Conservation (phyloP, 2,329 filamentous ascomycete genomes). For the Xylaria digitata region DNA sequence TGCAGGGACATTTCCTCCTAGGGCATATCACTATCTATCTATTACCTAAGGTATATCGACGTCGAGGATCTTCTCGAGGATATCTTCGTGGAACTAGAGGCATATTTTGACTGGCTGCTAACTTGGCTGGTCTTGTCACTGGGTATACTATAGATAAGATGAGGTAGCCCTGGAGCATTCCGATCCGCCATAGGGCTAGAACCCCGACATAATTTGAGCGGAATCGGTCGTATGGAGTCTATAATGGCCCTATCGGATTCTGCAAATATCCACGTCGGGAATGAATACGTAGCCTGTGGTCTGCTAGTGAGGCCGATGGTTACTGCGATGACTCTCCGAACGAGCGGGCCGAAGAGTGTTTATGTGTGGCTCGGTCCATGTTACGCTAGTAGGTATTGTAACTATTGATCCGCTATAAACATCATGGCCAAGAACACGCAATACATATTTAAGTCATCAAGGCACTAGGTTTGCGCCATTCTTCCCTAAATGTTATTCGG, state of each 20-base stretch:
- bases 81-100: no score
- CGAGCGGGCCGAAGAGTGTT: slow-evolving; percentile 1
- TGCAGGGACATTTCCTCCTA: no score
- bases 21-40: no score
- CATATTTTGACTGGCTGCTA: no score
- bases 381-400: background rate
- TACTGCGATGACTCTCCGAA: slow-evolving; percentile 18
- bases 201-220: background rate
- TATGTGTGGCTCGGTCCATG: background rate
- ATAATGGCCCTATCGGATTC: slow-evolving; percentile 1
- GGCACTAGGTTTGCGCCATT: background rate
- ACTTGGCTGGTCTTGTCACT: no score
- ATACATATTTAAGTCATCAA: background rate
- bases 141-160: slow-evolving; percentile 62
- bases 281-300: slow-evolving; percentile 10
- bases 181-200: background rate
- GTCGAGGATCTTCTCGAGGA: no score
- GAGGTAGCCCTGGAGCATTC: background rate
- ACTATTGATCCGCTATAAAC: background rate
- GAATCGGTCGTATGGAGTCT: background rate
- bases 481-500: background rate
- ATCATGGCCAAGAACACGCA: background rate
- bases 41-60: no score
- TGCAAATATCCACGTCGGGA: slow-evolving; percentile 24
- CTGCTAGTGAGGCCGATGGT: slow-evolving; percentile 7